Conservation (phyloP, 495 filamentous ascomycete species). For the Aspergillus affinis region DNA sequence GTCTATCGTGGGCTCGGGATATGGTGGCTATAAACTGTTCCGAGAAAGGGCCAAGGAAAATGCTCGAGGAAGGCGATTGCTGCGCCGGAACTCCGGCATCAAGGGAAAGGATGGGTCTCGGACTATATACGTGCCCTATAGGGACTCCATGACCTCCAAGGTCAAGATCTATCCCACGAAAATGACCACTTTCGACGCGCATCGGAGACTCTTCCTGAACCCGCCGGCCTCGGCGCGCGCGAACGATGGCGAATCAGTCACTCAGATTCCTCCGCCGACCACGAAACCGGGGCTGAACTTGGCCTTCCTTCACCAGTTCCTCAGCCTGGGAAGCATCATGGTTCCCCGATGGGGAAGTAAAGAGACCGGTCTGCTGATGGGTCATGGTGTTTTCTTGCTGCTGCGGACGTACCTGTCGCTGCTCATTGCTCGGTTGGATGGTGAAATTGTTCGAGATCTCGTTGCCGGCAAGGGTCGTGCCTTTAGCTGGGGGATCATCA, state of each 20-base stretch:
- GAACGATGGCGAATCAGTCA: slow-evolving; percentile 60
- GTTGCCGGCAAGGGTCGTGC: slow-evolving; percentile 87
- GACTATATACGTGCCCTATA: slow-evolving; percentile 93
- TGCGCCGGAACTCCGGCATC: slow-evolving; percentile 90
- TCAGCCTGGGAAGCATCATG: slow-evolving; percentile 95
- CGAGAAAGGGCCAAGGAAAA: slow-evolving; percentile 67
- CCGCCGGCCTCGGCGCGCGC: slow-evolving; percentile 76
- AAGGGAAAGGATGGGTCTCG: slow-evolving; percentile 90
- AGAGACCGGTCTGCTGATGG: slow-evolving; percentile 84
- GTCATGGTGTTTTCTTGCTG: slow-evolving; percentile 68
- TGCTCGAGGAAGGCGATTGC: slow-evolving; percentile 72
- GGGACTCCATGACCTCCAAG: slow-evolving; percentile 74
- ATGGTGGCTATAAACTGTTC: slow-evolving; percentile 74
- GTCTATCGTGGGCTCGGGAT: slow-evolving; percentile 72
- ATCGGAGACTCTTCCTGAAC: slow-evolving; percentile 88
- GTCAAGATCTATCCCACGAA: slow-evolving; percentile 94
- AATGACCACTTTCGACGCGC: slow-evolving; percentile 90
- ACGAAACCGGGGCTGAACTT: slow-evolving; percentile 92
- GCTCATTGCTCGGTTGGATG: slow-evolving; percentile 88
- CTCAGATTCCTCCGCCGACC: slow-evolving; percentile 76
- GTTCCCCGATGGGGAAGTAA: slow-evolving; percentile 93
- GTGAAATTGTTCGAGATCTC: slow-evolving; percentile 93
- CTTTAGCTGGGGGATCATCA: slow-evolving; percentile 86
- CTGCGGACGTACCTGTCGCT: slow-evolving; percentile 92
- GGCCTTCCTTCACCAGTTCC: slow-evolving; percentile 96